phyloP scores from a whole-genome alignment of 768 basidiomycete species.

The Hemileccinum rubropunctum region DNA sequence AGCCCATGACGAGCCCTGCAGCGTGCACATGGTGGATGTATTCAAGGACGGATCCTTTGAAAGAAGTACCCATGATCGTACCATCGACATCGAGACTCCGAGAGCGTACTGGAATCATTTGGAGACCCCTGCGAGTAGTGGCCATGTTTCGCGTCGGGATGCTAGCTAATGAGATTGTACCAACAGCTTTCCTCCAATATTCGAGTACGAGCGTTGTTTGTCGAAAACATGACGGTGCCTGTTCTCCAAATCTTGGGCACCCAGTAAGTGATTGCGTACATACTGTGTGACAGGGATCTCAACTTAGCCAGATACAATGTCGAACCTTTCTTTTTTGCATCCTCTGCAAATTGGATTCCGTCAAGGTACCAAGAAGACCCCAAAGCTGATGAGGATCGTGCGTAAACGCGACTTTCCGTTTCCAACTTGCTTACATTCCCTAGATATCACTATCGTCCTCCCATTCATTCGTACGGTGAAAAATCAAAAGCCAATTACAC shows the following conservation, averaged over 20 bases:
- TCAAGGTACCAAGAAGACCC: slow-evolving; percentile 59
- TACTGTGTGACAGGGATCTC: background rate
- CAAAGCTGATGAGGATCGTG: slow-evolving; percentile 45
- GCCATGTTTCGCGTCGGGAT: background rate
- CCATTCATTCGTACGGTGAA: slow-evolving; percentile 47
- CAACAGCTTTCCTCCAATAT: slow-evolving; percentile 33
- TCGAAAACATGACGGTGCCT: slow-evolving; percentile 49
- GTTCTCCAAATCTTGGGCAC: slow-evolving; percentile 57
- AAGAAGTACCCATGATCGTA: background rate
- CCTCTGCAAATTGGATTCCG: slow-evolving; percentile 65
- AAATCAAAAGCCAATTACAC: slow-evolving; percentile 23
- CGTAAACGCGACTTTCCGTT: slow-evolving; percentile 33
- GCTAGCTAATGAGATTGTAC: background rate
- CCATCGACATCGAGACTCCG: slow-evolving; percentile 11
- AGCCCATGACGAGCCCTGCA: slow-evolving; percentile 5
- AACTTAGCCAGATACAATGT: slow-evolving; percentile 44
- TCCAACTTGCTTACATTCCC: background rate
- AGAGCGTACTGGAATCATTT: slow-evolving; percentile 32
- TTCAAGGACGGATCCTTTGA: slow-evolving; percentile 17
- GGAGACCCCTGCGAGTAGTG: slow-evolving; percentile 31
- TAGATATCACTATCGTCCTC: slow-evolving; percentile 57
- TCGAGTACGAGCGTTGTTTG: slow-evolving; percentile 49
- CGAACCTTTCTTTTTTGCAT: slow-evolving; percentile 66
- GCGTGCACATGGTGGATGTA: slow-evolving; percentile 27
- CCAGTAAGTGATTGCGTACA: slow-evolving; percentile 35